Base-by-base conservation (phyloP, 2,329 filamentous ascomycete genomes). In the Pseudocercospora vitis region DNA sequence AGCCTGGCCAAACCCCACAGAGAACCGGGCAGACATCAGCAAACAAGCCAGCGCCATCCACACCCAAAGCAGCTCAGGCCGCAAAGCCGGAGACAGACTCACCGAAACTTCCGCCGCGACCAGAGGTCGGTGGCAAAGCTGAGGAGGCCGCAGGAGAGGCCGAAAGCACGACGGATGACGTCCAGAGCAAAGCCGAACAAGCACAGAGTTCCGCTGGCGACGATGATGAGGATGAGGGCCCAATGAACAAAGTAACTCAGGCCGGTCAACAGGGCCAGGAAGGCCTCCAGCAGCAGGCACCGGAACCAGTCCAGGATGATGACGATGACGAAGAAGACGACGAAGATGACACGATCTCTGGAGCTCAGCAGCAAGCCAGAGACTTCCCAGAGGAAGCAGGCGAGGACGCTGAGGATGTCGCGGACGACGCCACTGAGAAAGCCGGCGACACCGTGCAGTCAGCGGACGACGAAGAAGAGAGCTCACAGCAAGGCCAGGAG, bases 171-270 rank as follows among this genome's bases (percentile, higher is more conserved):
- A 57, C 60, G 28, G 52, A 74, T 57, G 53, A 73, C 60, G 54
- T 72, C 65, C 48, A 73, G 57, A 50, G 75, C 58, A 52, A 70
- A 69, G 59, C 57, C 48, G 61, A 69, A 55, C 63, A 71, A 52
- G 62, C 70, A n/a, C 61, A 64, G 28, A 70, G 50, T 63, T 70
- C 53, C 7, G 53, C 53, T 2, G 50, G 48, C 23, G 50, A 65
- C 68, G 42, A 45, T 12, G 42, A 45, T 19, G 42, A 68, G 26
- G 68, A 68, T 40, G 63, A 71, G 37, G 69, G 63, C 32, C 65
- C 68, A 19, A 62, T 70, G 61, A 74, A 73, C 66, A 78, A 78
- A 65, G 75, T 78, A 35, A 75, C 74, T 50, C 70, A 78, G 61
- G 71, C 71, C 39, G 73, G 70, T 50, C 71, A 74, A 45, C 70